These are phyloP conservation scores for Backusella westeae DNA, from an alignment of 192 early-diverging fungal genomes.

Conservation along the genomic window DNA sequence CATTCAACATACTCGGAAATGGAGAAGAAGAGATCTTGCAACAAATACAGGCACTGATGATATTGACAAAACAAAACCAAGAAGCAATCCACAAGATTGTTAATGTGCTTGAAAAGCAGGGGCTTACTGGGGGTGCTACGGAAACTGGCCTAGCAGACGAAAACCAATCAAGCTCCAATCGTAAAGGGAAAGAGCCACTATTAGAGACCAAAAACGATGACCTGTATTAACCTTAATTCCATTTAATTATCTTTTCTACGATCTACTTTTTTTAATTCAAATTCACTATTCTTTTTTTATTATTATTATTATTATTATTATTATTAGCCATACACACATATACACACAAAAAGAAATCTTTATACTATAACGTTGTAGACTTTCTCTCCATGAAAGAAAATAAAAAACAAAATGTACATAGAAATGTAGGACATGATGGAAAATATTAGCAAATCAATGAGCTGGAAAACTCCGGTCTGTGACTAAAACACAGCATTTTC, in stretches of 20 bases:
- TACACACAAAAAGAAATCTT: background rate
- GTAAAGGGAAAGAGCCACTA: constrained; percentile 4
- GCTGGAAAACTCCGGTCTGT: background rate
- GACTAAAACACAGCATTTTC: background rate
- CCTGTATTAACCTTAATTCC: background rate
- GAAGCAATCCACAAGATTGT: constrained; percentile 29
- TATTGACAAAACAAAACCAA: constrained; percentile 29
- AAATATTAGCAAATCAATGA: background rate
- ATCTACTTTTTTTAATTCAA: background rate
- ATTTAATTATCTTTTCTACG: background rate
- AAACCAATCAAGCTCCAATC: background rate
- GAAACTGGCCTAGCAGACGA: background rate
- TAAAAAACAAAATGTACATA: background rate
- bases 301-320: background rate
- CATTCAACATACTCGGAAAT: background rate
- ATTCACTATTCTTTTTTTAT: background rate
- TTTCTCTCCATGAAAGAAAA: background rate
- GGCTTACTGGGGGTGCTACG: background rate
- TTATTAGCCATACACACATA: background rate
- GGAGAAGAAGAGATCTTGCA: constrained; percentile 11
- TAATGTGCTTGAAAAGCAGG: constrained; percentile 12
- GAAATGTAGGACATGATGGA: background rate
- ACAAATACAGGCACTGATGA: constrained; percentile 22
- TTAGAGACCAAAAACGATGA: background rate
- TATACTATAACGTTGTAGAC: background rate